Evolutionary conservation across 345 rosid genomes (phyloP).

Genomic region (Toxicodendron radicans): DNA sequence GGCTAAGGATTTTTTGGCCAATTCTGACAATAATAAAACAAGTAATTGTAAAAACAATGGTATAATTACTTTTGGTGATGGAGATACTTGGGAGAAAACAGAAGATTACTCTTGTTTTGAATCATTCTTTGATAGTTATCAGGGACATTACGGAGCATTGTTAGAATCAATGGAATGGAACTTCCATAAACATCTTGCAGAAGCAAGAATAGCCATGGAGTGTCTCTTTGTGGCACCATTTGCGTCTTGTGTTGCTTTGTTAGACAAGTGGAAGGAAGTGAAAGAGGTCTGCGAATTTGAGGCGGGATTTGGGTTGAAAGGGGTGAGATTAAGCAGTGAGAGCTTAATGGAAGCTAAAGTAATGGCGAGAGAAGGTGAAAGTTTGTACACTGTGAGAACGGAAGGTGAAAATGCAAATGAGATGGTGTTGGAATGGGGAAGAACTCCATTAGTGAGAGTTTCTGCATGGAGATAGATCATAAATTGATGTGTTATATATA

Average conservation of each 20-base stretch:
- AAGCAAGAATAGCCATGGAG: constrained; percentile 36
- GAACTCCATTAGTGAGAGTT: constrained; percentile 21
- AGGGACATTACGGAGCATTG: constrained; percentile 24
- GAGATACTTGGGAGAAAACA: constrained; percentile 19
- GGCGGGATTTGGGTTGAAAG: constrained; percentile 15
- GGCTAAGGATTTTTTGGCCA: constrained; percentile 17
- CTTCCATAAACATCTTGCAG: constrained; percentile 22
- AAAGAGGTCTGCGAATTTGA: not conserved
- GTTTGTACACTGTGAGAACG: constrained; percentile 23
- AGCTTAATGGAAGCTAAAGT: constrained; percentile 36
- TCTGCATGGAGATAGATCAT: constrained; percentile 23
- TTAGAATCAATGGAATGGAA: constrained; percentile 32
- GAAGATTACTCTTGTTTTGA: constrained; percentile 14
- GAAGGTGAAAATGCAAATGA: constrained; percentile 27
- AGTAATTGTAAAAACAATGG: constrained; percentile 1
- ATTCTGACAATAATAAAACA: not conserved
- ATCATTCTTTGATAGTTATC: constrained; percentile 21
- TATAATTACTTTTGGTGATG: constrained; percentile 29
- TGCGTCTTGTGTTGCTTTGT: constrained; percentile 15
- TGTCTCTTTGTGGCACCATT: constrained; percentile 31
- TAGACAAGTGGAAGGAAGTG: constrained; percentile 18
- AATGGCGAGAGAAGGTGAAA: constrained; percentile 27
- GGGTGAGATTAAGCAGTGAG: constrained; percentile 21
- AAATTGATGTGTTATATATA: too few species aligned
- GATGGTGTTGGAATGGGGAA: constrained; percentile 33